A percentile compares a stretch with the other conserved stretches of the same genome.
phyloP scores from a whole-genome alignment of 2,329 filamentous ascomycete species.

The Talaromyces albobiverticillius region DNA sequence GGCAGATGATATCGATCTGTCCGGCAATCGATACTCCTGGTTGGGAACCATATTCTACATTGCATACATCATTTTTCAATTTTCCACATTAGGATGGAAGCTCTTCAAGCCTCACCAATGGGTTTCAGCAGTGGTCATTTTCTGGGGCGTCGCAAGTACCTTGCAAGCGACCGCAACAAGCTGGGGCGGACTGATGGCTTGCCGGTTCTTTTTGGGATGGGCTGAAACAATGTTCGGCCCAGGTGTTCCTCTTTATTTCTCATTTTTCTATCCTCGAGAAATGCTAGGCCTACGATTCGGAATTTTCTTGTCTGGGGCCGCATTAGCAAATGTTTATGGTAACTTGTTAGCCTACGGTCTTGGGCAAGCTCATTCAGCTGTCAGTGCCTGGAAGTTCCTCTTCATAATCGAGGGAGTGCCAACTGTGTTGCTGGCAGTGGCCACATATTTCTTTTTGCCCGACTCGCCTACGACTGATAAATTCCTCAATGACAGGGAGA shows the following conservation, averaged over 20 bases:
- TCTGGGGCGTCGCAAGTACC: conserved; percentile 25
- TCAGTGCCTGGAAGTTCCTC: conserved; percentile 38
- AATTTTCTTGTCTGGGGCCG: conserved; percentile 41
- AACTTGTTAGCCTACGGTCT: conserved; percentile 37
- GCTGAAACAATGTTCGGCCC: conserved; percentile 19
- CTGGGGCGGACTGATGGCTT: conserved; percentile 26
- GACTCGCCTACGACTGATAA: conserved; percentile 39
- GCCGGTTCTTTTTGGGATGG: conserved; percentile 18
- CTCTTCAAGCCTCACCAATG: conserved; percentile 25
- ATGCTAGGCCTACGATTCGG: conserved; percentile 47
- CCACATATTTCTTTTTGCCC: conserved; percentile 41
- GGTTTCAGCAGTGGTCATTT: conserved; percentile 23
- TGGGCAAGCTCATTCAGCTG: conserved; percentile 23
- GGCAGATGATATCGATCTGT: conserved; percentile 18
- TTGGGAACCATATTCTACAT: conserved; percentile 21
- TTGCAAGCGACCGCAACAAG: conserved; percentile 20
- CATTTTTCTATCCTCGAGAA: conserved; percentile 50
- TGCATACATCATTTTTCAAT: conserved; percentile 26
- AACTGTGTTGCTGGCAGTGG: conserved; percentile 35
- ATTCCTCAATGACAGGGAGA: conserved; percentile 42
- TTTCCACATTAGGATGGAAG: conserved; percentile 25
- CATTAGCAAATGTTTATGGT: conserved; percentile 35
- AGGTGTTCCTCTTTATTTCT: conserved; percentile 28
- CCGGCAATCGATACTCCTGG: conserved; percentile 19
- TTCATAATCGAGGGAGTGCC: conserved; percentile 48